These are phyloP conservation scores for Aspergillus chevalieri DNA, from an alignment of 2,329 filamentous ascomycete species.

Conservation along the genomic window DNA sequence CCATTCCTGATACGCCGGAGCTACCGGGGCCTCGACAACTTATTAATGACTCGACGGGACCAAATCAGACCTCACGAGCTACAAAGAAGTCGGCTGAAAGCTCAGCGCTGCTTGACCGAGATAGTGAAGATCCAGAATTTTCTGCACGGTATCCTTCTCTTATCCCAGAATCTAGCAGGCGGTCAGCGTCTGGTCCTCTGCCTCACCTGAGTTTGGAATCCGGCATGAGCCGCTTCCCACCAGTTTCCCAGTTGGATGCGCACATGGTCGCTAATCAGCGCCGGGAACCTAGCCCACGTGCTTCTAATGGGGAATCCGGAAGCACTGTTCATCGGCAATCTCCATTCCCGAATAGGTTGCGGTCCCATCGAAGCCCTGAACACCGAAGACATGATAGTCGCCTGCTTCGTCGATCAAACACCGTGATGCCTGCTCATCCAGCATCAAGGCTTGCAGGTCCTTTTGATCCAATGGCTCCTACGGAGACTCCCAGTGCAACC, in stretches of 20 bases:
- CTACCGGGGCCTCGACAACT: neutral
- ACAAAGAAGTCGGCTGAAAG: neutral
- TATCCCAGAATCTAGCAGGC: slow-evolving; percentile 12
- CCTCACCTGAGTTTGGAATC: slow-evolving; percentile 15
- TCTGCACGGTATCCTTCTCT: slow-evolving; percentile 31
- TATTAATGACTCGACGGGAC: neutral
- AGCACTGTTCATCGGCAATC: neutral
- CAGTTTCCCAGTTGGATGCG: slow-evolving; percentile 34
- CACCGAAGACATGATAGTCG: neutral
- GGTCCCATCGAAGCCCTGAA: too few species aligned
- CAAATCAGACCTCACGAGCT: neutral
- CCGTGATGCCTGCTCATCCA: slow-evolving; percentile 17
- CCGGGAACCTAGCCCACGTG: neutral
- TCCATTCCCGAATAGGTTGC: neutral
- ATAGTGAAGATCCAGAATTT: slow-evolving; percentile 26
- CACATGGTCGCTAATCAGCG: slow-evolving; percentile 23
- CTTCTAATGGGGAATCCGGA: neutral
- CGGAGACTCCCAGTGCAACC: neutral
- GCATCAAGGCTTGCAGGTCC: slow-evolving; percentile 18
- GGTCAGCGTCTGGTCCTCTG: slow-evolving; percentile 9
- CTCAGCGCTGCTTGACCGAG: slow-evolving; percentile 24
- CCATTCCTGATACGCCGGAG: neutral
- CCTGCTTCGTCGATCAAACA: slow-evolving; percentile 18
- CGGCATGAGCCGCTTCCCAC: slow-evolving; percentile 28
- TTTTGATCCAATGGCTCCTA: slow-evolving; percentile 15